A percentile compares a stretch with the other conserved stretches of the same genome.
Evolutionary conservation across 192 early-diverging fungal genomes (phyloP).

Genomic region (Pilaira anomala): DNA sequence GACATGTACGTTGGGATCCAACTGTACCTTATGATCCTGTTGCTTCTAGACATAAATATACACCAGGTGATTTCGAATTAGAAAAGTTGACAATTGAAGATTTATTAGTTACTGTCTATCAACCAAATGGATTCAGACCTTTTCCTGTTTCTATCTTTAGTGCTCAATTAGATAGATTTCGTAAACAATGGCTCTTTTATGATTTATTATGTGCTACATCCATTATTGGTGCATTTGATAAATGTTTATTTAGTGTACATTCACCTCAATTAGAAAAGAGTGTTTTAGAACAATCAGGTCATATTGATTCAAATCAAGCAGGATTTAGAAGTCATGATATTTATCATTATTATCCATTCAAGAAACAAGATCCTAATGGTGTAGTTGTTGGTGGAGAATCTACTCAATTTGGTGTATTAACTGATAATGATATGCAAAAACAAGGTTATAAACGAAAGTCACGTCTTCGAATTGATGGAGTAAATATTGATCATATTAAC

Average conservation of each 20-base stretch:
- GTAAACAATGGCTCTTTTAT: conserved; percentile 89
- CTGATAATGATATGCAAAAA: conserved; percentile 34
- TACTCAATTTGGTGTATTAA: conserved; percentile 31
- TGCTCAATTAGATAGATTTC: conserved; percentile 75
- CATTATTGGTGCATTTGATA: conserved; percentile 90
- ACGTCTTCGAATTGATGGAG: conserved; percentile 81
- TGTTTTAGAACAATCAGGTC: conserved; percentile 32
- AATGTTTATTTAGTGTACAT: conserved; percentile 92
- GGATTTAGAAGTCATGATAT: conserved; percentile 36
- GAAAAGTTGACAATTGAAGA: conserved; percentile 82
- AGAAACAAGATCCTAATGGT: conserved; percentile 29
- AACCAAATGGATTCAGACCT: conserved; percentile 80
- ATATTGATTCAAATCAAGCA: conserved; percentile 25
- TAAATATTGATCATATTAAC: conserved; percentile 91
- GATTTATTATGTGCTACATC: conserved; percentile 86
- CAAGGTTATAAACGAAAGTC: conserved; percentile 44
- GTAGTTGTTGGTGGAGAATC: conserved; percentile 37
- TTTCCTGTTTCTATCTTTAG: conserved; percentile 85
- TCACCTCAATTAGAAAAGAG: conserved; percentile 70
- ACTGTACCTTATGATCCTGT: conserved; percentile 56
- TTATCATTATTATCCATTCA: conserved; percentile 36
- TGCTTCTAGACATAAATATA: conserved; percentile 56
- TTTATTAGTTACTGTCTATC: conserved; percentile 80
- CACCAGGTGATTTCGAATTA: conserved; percentile 82
- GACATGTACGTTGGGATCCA: conserved; percentile 75